Evolutionary conservation across 2,329 filamentous ascomycete species (phyloP), one percentile per base, ranked within the genome.

Genomic region (Nothopassalora personata): DNA sequence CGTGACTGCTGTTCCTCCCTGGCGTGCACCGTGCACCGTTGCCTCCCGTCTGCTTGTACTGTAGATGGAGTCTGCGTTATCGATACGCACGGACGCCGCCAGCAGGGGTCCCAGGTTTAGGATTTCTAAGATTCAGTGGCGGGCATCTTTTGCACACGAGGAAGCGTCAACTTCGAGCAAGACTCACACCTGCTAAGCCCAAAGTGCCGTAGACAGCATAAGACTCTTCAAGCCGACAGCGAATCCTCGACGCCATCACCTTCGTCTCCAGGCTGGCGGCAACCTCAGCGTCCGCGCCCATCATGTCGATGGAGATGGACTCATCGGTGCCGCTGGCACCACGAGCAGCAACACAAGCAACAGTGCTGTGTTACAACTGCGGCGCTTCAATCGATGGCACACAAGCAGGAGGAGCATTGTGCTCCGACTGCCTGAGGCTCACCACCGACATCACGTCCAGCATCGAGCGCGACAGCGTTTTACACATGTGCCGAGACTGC

Each of bases 351-450:
- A 67, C 65, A 7, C 64, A 67, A 19, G 71, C 72, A 60, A 90
- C 86, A n/a, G 96, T 97, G 72, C 88, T 99, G 59, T 99, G 94
- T 77, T 96, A 91, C 80, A 96, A 97, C 81, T 99, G 94, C 76
- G 94, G 93, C 72, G 91, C 90, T 61, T 88, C 93, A 43, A 96
- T 99, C 70, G 92, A 97, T 76, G 94, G 94, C 75, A 96, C 91
- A 18, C 85, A 86, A 13, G 82, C 90, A 28, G 87, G 89, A 55
- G 91, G 91, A 62, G 92, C 94, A 45, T 86, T 97, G 58, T 99
- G 94, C 79, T 91, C 91, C 75, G 93, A 97, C 80, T 97, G 94
- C 76, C 86, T 97, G 73, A 96, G 96, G 75, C 84, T 95, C 67
- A 95, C 91, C 52, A 85, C 95, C 76, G 94, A 99, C 76, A 93